Evolutionary conservation across 2,329 filamentous ascomycete species (phyloP), one percentile per base, ranked within the genome.

Genomic region (Ampelomyces quisqualis): DNA sequence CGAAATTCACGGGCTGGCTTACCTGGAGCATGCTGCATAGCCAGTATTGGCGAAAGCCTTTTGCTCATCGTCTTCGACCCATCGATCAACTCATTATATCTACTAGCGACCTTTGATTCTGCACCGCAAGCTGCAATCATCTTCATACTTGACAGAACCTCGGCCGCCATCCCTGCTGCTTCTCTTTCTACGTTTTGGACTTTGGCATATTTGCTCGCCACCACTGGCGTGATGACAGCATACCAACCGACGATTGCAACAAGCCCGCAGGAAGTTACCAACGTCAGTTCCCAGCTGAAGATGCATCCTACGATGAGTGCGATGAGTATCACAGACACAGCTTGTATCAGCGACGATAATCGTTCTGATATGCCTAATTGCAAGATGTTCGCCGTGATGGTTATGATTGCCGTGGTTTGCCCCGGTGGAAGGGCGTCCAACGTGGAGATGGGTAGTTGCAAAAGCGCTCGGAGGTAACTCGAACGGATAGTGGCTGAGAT

Each of bases 341-440:
- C 46, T 36, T 64, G 59, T 5, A 64, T 46, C 10, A 62, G 37
- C 4, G 57, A 52, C 10, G 49, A 51, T 9, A 64, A 42, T 27
- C 58, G 47, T 30, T 62, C 56, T 2, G 59, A 64, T 15, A 64
- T 62, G 5, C 58, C 60, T 15, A 57, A 32, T 37, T 64, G 60
- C 13, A 64, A 34, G 7, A 45, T 41, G 23, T 60, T 64, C 6
- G 54, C 50, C 20, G 55, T 55, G 22, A 57, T 54, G 1, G 60
- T 65, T 7, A 64, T 58, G 15, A 60, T 57, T 9, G 51, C 60
- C 2, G 57, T 50, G 21, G 57, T 57, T 35, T 58, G 56, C 1
- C 62, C 62, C 1, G 51, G 55, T 5, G 62, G 58, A 4, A 64
- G 45, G 3, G 47, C 43, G 26, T 65, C 62, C 5, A 65, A 32